Evolutionary conservation across 345 rosid species (phyloP).

Genomic region (Moricandia moricandioides): DNA sequence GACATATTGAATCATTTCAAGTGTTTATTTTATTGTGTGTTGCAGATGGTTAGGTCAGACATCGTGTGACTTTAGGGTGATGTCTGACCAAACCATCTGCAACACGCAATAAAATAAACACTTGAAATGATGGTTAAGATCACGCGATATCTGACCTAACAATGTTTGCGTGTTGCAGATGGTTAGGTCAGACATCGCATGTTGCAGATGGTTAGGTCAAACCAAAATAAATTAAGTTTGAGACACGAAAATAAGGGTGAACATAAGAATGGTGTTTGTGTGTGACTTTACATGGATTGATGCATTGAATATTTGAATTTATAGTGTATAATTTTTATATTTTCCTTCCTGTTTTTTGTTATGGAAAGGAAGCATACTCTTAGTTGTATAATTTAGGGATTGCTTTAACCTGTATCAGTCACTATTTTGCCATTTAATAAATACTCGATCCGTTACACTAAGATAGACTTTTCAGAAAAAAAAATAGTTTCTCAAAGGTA

Average conservation of each 20-base stretch:
- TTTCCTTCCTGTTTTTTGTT: constrained; percentile 20
- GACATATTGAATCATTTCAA: neutral
- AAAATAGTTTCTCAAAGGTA: no score
- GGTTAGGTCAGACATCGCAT: constrained; percentile 76
- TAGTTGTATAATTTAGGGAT: constrained; percentile 11
- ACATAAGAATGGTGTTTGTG: constrained; percentile 27
- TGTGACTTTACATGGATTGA: constrained; percentile 30
- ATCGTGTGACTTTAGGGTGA: constrained; percentile 67
- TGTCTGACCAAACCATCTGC: no score
- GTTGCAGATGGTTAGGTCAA: no score
- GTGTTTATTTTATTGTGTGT: neutral
- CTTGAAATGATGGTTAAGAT: no score
- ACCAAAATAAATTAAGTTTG: constrained; percentile 52
- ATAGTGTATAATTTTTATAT: neutral
- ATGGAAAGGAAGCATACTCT: constrained; percentile 27
- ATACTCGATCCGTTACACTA: no score
- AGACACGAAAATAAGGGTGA: constrained; percentile 34
- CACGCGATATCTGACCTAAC: no score
- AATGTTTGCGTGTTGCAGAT: constrained; percentile 53
- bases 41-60: constrained; percentile 89
- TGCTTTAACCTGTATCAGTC: no score
- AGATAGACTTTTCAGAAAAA: no score
- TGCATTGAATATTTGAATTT: no score
- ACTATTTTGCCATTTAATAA: no score
- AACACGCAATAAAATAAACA: no score